Evolutionary conservation across 441 rosid species (phyloP).

Genomic region (Euphorbia celastroides): DNA sequence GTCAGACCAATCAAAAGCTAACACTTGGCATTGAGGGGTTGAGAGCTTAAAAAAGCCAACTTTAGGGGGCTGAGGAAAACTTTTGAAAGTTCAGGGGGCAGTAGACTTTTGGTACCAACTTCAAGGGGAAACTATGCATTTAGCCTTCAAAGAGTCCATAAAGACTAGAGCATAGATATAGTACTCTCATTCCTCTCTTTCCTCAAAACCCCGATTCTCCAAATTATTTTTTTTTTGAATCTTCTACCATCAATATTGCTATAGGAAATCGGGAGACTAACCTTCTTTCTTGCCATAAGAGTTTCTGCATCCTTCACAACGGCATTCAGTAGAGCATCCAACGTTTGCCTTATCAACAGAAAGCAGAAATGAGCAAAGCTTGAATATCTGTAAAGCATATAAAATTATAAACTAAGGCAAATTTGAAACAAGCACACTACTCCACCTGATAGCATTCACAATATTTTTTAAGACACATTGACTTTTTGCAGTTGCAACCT

Average conservation of each 20-base stretch:
- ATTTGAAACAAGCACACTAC: neutral
- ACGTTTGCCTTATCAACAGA: slow-evolving; percentile 46
- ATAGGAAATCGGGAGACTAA: slow-evolving; percentile 16
- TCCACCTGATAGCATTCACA: slow-evolving; percentile 75
- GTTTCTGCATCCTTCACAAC: slow-evolving; percentile 65
- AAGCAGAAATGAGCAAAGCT: slow-evolving; percentile 8
- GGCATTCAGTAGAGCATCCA: slow-evolving; percentile 63
- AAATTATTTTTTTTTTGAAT: neutral
- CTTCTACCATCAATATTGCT: neutral
- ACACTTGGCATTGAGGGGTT: too few relatives aligned
- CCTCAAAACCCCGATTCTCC: neutral
- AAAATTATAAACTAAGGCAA: neutral
- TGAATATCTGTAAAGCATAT: slow-evolving; percentile 2
- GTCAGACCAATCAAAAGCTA: too few relatives aligned
- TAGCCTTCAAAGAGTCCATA: slow-evolving; percentile 7
- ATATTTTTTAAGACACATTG: slow-evolving; percentile 60
- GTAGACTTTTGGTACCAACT: too few relatives aligned
- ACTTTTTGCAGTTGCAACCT: slow-evolving; percentile 73
- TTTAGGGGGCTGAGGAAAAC: too few relatives aligned
- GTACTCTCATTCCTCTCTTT: too few relatives aligned
- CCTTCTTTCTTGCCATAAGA: slow-evolving; percentile 51
- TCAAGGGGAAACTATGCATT: too few relatives aligned
- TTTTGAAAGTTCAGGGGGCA: too few relatives aligned
- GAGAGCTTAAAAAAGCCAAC: too few relatives aligned
- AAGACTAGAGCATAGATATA: neutral